These are phyloP conservation scores for Ochetophila trinervis DNA, from an alignment of 306 rosid species.

Conservation along the genomic window DNA sequence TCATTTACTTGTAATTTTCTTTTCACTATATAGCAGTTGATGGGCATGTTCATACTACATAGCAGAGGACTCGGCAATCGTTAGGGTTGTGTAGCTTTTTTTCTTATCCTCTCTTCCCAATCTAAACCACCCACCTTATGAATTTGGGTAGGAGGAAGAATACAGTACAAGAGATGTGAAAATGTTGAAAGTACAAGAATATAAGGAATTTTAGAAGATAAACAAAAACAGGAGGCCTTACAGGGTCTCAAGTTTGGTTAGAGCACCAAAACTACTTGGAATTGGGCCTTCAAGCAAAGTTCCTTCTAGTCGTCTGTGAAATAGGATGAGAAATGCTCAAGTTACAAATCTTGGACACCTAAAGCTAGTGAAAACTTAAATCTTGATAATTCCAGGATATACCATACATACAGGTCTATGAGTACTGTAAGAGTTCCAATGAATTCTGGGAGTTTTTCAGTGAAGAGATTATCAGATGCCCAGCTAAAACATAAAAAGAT, in stretches of 20 bases:
- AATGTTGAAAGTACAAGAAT: no score
- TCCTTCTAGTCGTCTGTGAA: constrained; percentile 39
- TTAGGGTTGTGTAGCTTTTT: no score
- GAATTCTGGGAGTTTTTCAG: constrained; percentile 39
- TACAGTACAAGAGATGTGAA: no score
- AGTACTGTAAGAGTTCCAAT: constrained; percentile 32
- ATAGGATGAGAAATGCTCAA: not conserved
- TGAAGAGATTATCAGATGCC: constrained; percentile 43
- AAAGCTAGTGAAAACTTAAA: constrained; percentile 2
- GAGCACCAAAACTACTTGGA: constrained; percentile 31
- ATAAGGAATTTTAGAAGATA: not conserved
- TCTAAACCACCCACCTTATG: no score
- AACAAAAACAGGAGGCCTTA: constrained; percentile 8
- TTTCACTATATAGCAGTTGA: no score
- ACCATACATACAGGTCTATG: constrained; percentile 30
- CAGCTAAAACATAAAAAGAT: constrained; percentile 25
- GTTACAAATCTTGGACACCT: not conserved
- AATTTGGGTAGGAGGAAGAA: no score
- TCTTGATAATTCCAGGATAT: not conserved
- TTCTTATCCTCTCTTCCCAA: no score
- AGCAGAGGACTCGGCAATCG: no score
- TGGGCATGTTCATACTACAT: no score
- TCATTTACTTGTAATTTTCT: no score
- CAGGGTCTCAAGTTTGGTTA: constrained; percentile 32
- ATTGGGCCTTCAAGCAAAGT: constrained; percentile 43